Base-by-base conservation (phyloP, 2,329 filamentous ascomycete species). In the Cladophialophora exuberans region DNA sequence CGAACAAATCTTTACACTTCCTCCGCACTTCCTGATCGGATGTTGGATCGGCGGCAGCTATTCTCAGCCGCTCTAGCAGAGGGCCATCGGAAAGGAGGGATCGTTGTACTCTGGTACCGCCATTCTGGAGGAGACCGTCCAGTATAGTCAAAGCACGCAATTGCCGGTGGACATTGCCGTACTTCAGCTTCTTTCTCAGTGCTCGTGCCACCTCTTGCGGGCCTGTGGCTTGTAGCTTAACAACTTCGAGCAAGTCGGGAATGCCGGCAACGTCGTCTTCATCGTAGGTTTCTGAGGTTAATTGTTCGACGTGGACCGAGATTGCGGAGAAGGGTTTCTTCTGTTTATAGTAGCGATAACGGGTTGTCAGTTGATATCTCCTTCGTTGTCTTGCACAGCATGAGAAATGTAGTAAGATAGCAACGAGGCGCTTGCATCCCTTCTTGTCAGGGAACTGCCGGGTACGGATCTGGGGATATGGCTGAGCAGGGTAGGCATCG, bases 161-260 rank as follows among this genome's bases (percentile, higher is more conserved):
- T 72, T 99, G 94, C 45, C 91, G 87, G 72, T 97, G 93, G n/a
- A 89, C 81, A 67, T 85, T 96, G 65, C 94, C 94, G 73, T 99
- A 97, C 77, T 99, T 99, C 81, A 99, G 83, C 78, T 97, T 97
- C 83, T 99, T 99, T 57, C 94, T 85, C 65, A 99, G 83, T 43
- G 94, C 92, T 68, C 94, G 85, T 50, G 93, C 90, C 56, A 92
- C 92, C 77, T 99, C 94, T 10, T 84, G 83, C 1, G 94, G 90
- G 0, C 94, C 94, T 5, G 89, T 88, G 22, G 83, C 81, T 73
- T 99, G 94, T 56, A 99, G 84, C 62, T 89, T 88, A 69, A 99
- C 89, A 53, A 94, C 90, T 72, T 99, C 94, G 61, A 97, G 89
- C 20, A 99, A 84, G 66, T 97, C 92, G 35, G 93, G 89, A 62